phyloP scores from a whole-genome alignment of 306 rosid species.

The Mucuna pruriens region DNA sequence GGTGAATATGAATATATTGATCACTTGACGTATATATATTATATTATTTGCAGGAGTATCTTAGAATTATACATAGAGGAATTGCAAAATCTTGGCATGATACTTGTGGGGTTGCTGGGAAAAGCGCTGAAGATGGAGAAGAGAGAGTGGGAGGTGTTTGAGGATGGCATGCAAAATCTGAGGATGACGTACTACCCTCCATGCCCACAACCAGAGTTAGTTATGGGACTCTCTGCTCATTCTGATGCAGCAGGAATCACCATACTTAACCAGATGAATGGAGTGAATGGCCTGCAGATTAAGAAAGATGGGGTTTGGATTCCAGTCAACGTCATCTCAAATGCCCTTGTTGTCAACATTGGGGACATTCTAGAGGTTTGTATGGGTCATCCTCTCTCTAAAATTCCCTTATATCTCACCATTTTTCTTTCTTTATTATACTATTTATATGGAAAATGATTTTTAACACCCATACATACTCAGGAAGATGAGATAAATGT shows the following conservation, averaged over 20 bases:
- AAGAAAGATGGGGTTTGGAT: conserved; percentile 71
- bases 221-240: conserved; percentile 61
- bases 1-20: background rate
- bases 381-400: background rate
- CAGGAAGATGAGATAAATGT: too few relatives aligned
- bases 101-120: conserved; percentile 45
- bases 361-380: conserved; percentile 73
- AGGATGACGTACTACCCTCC: conserved; percentile 77
- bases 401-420: background rate
- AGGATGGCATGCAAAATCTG: conserved; percentile 60
- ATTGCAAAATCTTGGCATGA: conserved; percentile 46
- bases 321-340: conserved; percentile 42
- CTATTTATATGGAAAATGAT: too few relatives aligned
- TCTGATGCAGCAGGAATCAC: conserved; percentile 65
- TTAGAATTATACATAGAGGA: conserved; percentile 57
- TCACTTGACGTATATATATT: background rate
- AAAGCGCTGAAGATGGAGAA: conserved; percentile 50
- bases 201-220: conserved; percentile 69
- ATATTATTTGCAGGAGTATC: conserved; percentile 37
- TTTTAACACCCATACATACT: too few relatives aligned
- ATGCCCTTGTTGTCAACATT: conserved; percentile 61
- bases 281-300: conserved; percentile 64
- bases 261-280: conserved; percentile 65
- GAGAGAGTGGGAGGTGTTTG: conserved; percentile 47
- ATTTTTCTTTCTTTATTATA: background rate